Percentiles rank a stretch among this genome's conserved stretches.
These are phyloP conservation scores for Metschnikowia orientalis DNA, from an alignment of 805 yeast genomes.

Conservation along the genomic window DNA sequence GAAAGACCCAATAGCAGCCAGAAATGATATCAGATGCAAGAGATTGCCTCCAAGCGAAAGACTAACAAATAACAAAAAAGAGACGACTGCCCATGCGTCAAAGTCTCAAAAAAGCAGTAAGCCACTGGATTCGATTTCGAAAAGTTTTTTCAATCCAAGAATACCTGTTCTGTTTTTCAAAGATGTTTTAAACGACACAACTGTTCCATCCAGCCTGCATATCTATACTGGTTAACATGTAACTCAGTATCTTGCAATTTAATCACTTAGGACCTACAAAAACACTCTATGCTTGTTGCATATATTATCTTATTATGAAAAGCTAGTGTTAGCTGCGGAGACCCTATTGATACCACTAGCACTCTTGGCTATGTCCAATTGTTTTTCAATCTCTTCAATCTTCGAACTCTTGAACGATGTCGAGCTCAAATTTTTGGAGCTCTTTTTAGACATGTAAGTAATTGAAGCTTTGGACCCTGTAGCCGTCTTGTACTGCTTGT, in stretches of 20 bases:
- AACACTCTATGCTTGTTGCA: neutral
- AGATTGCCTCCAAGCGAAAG: conserved; percentile 28
- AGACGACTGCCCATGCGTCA: too few relatives aligned
- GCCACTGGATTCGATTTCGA: conserved; percentile 31
- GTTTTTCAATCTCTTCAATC: conserved; percentile 25
- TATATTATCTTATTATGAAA: conserved; percentile 1
- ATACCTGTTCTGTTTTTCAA: conserved; percentile 33
- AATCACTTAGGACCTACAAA: too few relatives aligned
- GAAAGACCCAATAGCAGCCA: conserved; percentile 23
- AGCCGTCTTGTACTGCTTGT: conserved; percentile 51
- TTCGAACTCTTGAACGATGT: conserved; percentile 23
- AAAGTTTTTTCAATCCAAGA: conserved; percentile 32
- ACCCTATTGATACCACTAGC: conserved; percentile 9
- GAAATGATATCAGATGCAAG: conserved; percentile 27
- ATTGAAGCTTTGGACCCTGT: conserved; percentile 56
- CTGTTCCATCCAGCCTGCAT: too few relatives aligned
- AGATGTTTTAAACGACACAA: conserved; percentile 14
- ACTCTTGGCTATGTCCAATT: conserved; percentile 20
- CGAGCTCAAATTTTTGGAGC: conserved; percentile 19
- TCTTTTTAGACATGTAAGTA: conserved; percentile 43
- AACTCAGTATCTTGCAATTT: too few relatives aligned
- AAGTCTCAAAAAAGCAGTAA: conserved; percentile 39
- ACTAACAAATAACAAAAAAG: conserved; percentile 29
- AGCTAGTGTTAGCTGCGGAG: conserved; percentile 5
- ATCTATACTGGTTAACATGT: too few relatives aligned